Evolutionary conservation across 805 yeast genomes (phyloP).

Genomic region (Kurtzmaniella cleridarum): DNA sequence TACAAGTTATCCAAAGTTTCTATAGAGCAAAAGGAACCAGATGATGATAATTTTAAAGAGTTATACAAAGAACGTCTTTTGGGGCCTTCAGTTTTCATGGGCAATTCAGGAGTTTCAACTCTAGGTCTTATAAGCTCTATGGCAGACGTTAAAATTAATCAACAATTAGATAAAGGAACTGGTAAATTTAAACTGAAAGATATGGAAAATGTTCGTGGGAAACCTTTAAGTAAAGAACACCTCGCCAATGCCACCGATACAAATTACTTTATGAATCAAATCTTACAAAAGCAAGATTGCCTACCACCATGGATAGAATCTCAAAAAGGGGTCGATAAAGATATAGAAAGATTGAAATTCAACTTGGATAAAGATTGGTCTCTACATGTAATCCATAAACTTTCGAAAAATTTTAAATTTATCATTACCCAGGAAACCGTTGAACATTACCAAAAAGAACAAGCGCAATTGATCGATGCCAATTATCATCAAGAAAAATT

Average conservation of each 20-base stretch:
- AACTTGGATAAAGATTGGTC: constrained; percentile 40
- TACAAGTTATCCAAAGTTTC: constrained; percentile 43
- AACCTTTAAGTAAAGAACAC: constrained; percentile 49
- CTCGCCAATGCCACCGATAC: constrained; percentile 58
- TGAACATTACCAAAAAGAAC: neutral
- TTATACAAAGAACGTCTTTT: constrained; percentile 59
- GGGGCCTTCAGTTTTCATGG: constrained; percentile 48
- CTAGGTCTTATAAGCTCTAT: constrained; percentile 54
- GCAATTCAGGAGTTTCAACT: constrained; percentile 35
- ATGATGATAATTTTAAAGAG: constrained; percentile 45
- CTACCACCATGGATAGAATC: constrained; percentile 89
- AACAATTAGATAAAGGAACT: constrained; percentile 50
- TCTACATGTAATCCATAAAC: constrained; percentile 10
- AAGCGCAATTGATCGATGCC: neutral
- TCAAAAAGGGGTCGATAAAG: constrained; percentile 60
- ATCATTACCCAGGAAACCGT: no score
- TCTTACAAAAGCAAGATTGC: constrained; percentile 69
- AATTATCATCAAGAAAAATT: neutral
- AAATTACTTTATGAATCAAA: constrained; percentile 70
- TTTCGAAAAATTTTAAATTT: neutral
- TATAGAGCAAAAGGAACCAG: neutral
- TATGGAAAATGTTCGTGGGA: constrained; percentile 49
- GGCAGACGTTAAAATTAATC: constrained; percentile 74
- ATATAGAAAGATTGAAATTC: constrained; percentile 43
- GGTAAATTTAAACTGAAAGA: constrained; percentile 61